Evolutionary conservation across 2,329 filamentous ascomycete genomes (phyloP).

Genomic region (Diatrype stigma): DNA sequence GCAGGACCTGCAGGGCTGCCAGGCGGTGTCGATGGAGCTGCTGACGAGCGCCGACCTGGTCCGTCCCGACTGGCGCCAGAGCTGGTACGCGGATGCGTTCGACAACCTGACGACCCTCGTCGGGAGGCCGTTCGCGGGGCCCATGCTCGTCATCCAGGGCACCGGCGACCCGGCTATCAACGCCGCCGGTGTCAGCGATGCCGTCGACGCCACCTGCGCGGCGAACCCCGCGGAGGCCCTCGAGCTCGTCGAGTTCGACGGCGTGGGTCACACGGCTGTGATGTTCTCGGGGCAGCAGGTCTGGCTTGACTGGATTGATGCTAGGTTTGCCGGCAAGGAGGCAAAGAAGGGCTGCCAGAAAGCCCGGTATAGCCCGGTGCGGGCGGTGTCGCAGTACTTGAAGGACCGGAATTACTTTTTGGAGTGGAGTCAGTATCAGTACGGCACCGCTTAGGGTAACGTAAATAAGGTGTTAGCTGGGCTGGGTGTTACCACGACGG

Average conservation of each 20-base stretch:
- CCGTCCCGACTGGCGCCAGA: conserved; percentile 1
- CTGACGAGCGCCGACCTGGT: background rate
- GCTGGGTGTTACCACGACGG: too few relatives aligned
- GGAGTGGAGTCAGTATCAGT: background rate
- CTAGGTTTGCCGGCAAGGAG: background rate
- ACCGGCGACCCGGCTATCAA: background rate
- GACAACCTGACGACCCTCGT: background rate
- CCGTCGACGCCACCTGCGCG: conserved; percentile 4
- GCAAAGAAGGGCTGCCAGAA: background rate
- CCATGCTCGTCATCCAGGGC: conserved; percentile 5
- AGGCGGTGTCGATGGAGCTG: background rate
- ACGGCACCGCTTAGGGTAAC: background rate
- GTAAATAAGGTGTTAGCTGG: too few relatives aligned
- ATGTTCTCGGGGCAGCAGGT: conserved; percentile 5
- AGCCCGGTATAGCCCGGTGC: background rate
- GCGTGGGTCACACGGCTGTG: conserved; percentile 1
- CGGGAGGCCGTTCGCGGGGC: background rate
- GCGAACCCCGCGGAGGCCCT: background rate
- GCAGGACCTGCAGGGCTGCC: conserved; percentile 4
- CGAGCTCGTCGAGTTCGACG: conserved; percentile 1
- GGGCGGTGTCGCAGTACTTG: background rate
- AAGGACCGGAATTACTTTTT: conserved; percentile 3
- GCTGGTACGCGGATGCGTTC: conserved; percentile 1
- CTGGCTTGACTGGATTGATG: conserved; percentile 4
- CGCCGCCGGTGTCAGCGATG: background rate